Percentiles rank a stretch among this genome's conserved stretches.
Conservation (phyloP, 2,329 filamentous ascomycete species). For the Emmonsiellopsis sp. region DNA sequence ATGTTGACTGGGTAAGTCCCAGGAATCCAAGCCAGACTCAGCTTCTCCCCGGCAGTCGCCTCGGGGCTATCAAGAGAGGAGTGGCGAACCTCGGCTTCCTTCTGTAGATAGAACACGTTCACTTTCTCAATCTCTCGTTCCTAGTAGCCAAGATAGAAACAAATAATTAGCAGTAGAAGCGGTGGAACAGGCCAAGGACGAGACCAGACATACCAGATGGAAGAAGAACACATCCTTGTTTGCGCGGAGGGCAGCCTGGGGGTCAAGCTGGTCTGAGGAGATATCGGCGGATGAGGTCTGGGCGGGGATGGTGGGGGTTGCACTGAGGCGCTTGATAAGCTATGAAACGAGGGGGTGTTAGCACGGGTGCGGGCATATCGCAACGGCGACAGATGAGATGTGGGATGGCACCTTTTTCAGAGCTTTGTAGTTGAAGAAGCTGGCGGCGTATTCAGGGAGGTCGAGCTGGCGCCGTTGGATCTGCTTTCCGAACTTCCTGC, state of each 20-base stretch:
- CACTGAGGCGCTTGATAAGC: constrained; percentile 97
- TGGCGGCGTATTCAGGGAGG: constrained; percentile 97
- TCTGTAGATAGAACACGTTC: constrained; percentile 94
- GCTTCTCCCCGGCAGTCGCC: neutral
- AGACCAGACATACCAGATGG: constrained; percentile 59
- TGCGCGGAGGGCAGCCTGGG: constrained; percentile 83
- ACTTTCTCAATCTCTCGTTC: constrained; percentile 98
- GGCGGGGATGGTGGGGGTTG: constrained; percentile 72
- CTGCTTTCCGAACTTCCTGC: constrained; percentile 99
- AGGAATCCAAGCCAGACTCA: too few species aligned
- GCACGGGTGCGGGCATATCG: neutral
- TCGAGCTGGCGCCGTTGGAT: constrained; percentile 99
- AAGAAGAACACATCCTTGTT: constrained; percentile 99
- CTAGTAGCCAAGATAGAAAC: constrained; percentile 43
- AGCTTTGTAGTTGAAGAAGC: constrained; percentile 98
- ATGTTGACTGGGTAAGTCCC: too few species aligned
- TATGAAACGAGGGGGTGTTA: constrained; percentile 33
- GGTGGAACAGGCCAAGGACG: neutral
- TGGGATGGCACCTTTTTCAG: constrained; percentile 71
- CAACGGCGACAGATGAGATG: neutral
- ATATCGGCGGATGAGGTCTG: constrained; percentile 49
- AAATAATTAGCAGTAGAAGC: neutral
- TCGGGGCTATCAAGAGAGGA: neutral
- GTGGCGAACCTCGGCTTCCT: constrained; percentile 77
- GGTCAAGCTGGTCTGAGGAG: constrained; percentile 48